Evolutionary conservation across 129 eudicot genomes (phyloP), one percentile per base, ranked within the genome.

Genomic region (Flaveria ramosissima): DNA sequence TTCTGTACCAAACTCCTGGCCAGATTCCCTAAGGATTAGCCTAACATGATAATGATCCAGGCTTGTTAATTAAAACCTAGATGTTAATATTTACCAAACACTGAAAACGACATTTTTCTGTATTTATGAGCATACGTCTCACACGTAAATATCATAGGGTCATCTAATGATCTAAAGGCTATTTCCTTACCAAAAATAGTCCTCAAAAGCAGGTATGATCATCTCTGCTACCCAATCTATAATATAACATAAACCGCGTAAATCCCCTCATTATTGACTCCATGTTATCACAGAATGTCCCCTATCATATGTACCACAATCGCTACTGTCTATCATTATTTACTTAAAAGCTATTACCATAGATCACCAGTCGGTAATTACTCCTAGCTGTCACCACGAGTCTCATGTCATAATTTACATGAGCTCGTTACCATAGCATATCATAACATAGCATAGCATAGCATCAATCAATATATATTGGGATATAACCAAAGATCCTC

Each of bases 1-100:
- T 68, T 42, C 30, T 43, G 17, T 43, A 68, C 72, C 53, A 42
- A 68, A 68, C 53, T 68, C 30, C 72, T 42, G 7, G 11, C 55
- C 72, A 68, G 17, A 68, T 68, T 48, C 53, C 8, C 51, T 66
- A 67, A 67, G n/a, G 16, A 67, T 17, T 39, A 9, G 19, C 55
- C 43, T 43, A 20, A 27, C 27, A 42, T 1, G 8, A 26, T 63
- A 30, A 27, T 63, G 20, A 16, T 71, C 46, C 15, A 47, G 15
- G 17, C 24, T 50, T 71, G 47, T 11, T 16, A 51, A n/a, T 15
- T 46, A 27, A 24, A 71, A 69, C 20, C 39, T 69, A 21, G 23
- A 24, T 15, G 16, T 46, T 20, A 21, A 21, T 19, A 13, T 5
- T 11, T 69, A 21, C 59, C 73, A 45, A 42, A 46, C 59, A 20